phyloP scores from a whole-genome alignment of 2,329 filamentous ascomycete species.

The Aureobasidium sp. region DNA sequence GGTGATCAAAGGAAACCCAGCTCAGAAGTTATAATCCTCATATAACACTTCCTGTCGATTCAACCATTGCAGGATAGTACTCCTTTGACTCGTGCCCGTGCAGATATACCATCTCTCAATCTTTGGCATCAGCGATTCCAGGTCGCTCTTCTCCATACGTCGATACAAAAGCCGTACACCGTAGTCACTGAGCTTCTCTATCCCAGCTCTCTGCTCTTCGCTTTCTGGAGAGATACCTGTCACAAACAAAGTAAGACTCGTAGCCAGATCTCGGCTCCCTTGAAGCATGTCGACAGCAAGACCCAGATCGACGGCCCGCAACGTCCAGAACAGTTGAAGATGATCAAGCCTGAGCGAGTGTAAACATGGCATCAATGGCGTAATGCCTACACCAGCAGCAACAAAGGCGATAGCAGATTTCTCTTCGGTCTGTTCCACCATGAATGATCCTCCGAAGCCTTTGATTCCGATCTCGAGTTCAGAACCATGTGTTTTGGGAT shows the following conservation, averaged over 20 bases:
- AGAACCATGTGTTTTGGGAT: neutral
- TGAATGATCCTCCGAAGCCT: constrained; percentile 64
- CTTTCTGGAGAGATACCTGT: constrained; percentile 38
- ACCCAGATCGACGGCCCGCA: constrained; percentile 52
- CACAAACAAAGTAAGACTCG: constrained; percentile 53
- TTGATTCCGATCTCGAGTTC: constrained; percentile 56
- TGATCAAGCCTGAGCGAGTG: constrained; percentile 20
- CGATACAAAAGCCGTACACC: constrained; percentile 33
- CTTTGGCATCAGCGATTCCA: constrained; percentile 27
- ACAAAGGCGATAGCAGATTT: constrained; percentile 50
- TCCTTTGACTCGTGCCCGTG: constrained; percentile 43
- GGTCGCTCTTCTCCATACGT: constrained; percentile 40
- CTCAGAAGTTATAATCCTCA: constrained; percentile 43
- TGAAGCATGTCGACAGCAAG: constrained; percentile 54
- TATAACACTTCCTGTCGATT: constrained; percentile 37
- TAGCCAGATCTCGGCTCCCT: constrained; percentile 43
- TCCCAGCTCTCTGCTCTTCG: constrained; percentile 22
- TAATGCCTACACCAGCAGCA: constrained; percentile 75
- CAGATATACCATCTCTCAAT: constrained; percentile 52
- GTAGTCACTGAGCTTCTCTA: constrained; percentile 33
- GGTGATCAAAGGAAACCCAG: neutral
- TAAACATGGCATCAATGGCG: constrained; percentile 58
- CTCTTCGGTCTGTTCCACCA: constrained; percentile 22
- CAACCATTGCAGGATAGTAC: constrained; percentile 41
- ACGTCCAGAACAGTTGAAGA: constrained; percentile 60